phyloP scores from a whole-genome alignment of 2,329 filamentous ascomycete species.

The Colletotrichum sp. region DNA sequence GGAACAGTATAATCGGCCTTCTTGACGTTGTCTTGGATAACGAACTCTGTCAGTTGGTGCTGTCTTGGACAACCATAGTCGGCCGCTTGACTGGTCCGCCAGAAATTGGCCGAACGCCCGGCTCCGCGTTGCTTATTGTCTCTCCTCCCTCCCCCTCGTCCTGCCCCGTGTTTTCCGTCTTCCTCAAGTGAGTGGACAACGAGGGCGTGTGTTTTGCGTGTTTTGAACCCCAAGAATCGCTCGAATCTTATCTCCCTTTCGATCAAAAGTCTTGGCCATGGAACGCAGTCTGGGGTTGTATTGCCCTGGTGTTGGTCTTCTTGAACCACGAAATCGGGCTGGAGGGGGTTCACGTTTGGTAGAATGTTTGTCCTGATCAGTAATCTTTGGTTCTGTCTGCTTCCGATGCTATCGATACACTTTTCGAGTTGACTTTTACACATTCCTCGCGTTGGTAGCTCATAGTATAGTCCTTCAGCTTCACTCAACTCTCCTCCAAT shows the following conservation, averaged over 20 bases:
- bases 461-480: background rate
- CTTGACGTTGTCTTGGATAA: background rate
- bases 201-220: background rate
- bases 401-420: background rate
- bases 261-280: background rate
- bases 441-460: background rate
- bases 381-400: background rate
- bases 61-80: background rate
- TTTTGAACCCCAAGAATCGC: background rate
- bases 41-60: background rate
- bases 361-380: background rate
- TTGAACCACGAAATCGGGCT: background rate
- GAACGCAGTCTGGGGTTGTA: background rate
- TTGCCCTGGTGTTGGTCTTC: background rate
- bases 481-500: background rate
- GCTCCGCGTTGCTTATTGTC: background rate
- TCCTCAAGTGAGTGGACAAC: background rate
- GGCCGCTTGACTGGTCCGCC: background rate
- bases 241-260: background rate
- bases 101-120: background rate
- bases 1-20: background rate
- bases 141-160: background rate
- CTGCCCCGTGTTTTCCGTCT: background rate
- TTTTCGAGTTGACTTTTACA: background rate
- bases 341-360: background rate